These are phyloP conservation scores for Suhomyces pyralidae DNA, from an alignment of 805 yeast species.

Conservation along the genomic window DNA sequence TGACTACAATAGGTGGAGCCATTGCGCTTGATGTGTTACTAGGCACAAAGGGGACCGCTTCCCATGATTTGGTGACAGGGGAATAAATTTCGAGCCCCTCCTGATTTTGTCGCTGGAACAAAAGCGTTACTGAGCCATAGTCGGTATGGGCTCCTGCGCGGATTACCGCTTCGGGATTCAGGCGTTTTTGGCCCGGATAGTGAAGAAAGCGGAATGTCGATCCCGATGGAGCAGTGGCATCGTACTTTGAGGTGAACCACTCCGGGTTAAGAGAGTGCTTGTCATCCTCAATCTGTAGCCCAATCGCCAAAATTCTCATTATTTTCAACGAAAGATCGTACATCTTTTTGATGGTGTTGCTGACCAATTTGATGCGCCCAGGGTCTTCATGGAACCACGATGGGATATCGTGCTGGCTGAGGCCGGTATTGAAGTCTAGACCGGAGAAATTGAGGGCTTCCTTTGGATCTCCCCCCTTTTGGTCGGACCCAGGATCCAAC, in stretches of 20 bases:
- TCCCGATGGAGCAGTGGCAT: slow-evolving; percentile 51
- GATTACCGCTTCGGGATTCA: slow-evolving; percentile 51
- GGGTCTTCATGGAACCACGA: slow-evolving; percentile 43
- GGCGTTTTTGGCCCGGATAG: slow-evolving; percentile 59
- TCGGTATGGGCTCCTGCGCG: slow-evolving; percentile 89
- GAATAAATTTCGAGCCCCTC: slow-evolving; percentile 71
- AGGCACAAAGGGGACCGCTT: slow-evolving; percentile 59
- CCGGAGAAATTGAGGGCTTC: slow-evolving; percentile 68
- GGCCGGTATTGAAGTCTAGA: slow-evolving; percentile 50
- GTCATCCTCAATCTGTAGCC: slow-evolving; percentile 56
- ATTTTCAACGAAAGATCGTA: slow-evolving; percentile 48
- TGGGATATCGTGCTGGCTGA: slow-evolving; percentile 43
- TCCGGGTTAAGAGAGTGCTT: slow-evolving; percentile 33
- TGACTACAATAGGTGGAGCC: slow-evolving; percentile 71
- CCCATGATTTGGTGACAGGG: slow-evolving; percentile 58
- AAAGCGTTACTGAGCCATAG: slow-evolving; percentile 70
- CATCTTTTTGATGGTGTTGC: slow-evolving; percentile 40
- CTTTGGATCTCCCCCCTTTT: slow-evolving; percentile 54
- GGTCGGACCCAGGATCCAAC: slow-evolving; percentile 31
- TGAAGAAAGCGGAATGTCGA: slow-evolving; percentile 67
- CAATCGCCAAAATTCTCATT: slow-evolving; percentile 57
- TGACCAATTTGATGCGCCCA: slow-evolving; percentile 40
- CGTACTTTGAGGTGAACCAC: slow-evolving; percentile 66
- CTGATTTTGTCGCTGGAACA: slow-evolving; percentile 67
- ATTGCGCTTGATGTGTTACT: slow-evolving; percentile 20